Conservation (phyloP, 164 flowering plant genomes). For the Berberis vulgaris region DNA sequence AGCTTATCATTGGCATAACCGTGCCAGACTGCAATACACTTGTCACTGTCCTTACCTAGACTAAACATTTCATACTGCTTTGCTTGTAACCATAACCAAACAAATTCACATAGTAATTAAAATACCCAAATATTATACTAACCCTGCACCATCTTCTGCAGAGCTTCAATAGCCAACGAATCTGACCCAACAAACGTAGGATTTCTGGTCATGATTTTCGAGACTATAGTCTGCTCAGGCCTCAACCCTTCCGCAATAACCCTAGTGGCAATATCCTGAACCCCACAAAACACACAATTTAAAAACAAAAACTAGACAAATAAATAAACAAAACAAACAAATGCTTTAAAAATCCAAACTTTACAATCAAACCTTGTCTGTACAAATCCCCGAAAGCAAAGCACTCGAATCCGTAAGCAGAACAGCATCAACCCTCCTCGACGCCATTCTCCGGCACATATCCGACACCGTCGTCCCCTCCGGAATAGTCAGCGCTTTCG, state of each 20-base stretch:
- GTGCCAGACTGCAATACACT: too few relatives aligned
- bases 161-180: conserved; percentile 83
- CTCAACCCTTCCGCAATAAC: conserved; percentile 88
- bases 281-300: conserved; percentile 4
- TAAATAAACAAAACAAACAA: not conserved
- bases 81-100: too few relatives aligned
- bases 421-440: conserved; percentile 86
- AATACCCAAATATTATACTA: conserved; percentile 2
- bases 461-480: conserved; percentile 92
- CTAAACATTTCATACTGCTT: too few relatives aligned
- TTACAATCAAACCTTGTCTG: conserved; percentile 58
- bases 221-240: conserved; percentile 80
- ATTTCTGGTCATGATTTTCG: conserved; percentile 89
- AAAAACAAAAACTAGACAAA: not conserved
- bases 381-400: conserved; percentile 78
- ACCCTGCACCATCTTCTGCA: conserved; percentile 98
- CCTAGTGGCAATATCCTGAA: conserved; percentile 75
- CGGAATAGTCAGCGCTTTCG: conserved; percentile 89
- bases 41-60: too few relatives aligned
- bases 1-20: too few relatives aligned
- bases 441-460: conserved; percentile 88
- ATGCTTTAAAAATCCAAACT: not conserved
- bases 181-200: conserved; percentile 88
- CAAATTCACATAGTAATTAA: too few relatives aligned
- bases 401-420: conserved; percentile 85